Base-by-base conservation (phyloP, 768 basidiomycete genomes). In the Phylloporus scabripes region DNA sequence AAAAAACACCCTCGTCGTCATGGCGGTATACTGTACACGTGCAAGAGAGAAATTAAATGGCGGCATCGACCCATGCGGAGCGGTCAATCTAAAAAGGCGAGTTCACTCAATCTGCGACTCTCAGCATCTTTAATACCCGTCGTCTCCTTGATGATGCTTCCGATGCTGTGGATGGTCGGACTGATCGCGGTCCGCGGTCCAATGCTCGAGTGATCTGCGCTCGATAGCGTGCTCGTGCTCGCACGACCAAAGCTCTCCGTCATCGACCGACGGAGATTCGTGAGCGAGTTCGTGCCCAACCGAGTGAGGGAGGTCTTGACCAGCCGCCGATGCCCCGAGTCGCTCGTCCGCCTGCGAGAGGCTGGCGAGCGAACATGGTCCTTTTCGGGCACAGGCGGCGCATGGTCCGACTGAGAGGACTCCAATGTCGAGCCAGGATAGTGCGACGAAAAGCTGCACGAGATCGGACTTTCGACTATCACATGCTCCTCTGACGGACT, bases 41-140 rank as follows among this genome's bases (percentile, higher is more conserved):
- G 46, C 36, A 44, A 47, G 9, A 46, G 39, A n/a, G 12, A 26
- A 24, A 45, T 38, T 42, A 43, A 31, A 48, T 38, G 14, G 28
- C 20, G 8, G 24, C 7, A 8, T 28, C n/a, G n/a, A n/a, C n/a
- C n/a, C n/a, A n/a, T n/a, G n/a, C n/a, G n/a, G n/a, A 0, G 18
- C 45, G 26, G 51, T 67, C 64, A 67, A 53, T 68, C 55, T 60
- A 85, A 66, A 60, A 87, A 89, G 46, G 85, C 85, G 58, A 85
- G 61, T 70, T 89, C 86, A 38, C 81, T 80, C 72, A 87, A 68
- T 63, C 83, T 69, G 65, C 85, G 70, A 53, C 73, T 75, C 71
- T 89, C 86, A 10, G 79, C 82, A 52, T 89, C 84, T 60, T 77
- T 70, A 34, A 88, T 86, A 34, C 64, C 67, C 42, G 58, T 72